Percentiles rank a stretch among this genome's conserved stretches.
phyloP scores from a whole-genome alignment of 495 filamentous ascomycete genomes.

The Neurospora sp. region DNA sequence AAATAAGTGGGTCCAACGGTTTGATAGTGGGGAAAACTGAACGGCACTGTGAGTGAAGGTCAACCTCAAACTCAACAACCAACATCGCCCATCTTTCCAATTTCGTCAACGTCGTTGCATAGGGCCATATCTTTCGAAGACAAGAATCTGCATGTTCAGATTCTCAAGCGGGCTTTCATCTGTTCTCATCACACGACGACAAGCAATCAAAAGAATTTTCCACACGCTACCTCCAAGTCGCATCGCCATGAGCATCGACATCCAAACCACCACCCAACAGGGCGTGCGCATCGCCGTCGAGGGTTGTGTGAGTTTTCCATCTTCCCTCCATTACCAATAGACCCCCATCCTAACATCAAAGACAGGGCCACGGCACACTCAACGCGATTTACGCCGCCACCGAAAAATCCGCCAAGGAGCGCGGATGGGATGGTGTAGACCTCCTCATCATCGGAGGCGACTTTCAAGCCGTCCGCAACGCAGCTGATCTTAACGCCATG shows the following conservation, averaged over 20 bases:
- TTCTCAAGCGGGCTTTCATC: not conserved
- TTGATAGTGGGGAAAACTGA: not conserved
- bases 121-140: not conserved
- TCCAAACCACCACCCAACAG: constrained; percentile 14
- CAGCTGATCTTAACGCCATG: constrained; percentile 75
- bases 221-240: not conserved
- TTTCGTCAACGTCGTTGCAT: not conserved
- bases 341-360: constrained; percentile 8
- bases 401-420: constrained; percentile 46
- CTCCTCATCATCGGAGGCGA: constrained; percentile 83
- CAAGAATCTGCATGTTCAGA: too few relatives aligned
- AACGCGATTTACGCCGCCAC: constrained; percentile 81
- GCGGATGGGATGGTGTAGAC: constrained; percentile 69
- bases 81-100: not conserved
- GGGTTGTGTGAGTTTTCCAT: constrained; percentile 60
- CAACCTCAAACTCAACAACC: not conserved
- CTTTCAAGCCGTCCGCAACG: constrained; percentile 82
- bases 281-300: constrained; percentile 53
- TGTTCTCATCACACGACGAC: not conserved
- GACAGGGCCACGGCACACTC: constrained; percentile 79
- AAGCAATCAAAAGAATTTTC: not conserved
- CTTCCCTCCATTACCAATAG: not conserved
- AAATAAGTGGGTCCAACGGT: not conserved
- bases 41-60: not conserved
- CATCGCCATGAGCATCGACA: not conserved